phyloP scores from a whole-genome alignment of 2,329 filamentous ascomycete genomes.

The Elsinoe arachidis region DNA sequence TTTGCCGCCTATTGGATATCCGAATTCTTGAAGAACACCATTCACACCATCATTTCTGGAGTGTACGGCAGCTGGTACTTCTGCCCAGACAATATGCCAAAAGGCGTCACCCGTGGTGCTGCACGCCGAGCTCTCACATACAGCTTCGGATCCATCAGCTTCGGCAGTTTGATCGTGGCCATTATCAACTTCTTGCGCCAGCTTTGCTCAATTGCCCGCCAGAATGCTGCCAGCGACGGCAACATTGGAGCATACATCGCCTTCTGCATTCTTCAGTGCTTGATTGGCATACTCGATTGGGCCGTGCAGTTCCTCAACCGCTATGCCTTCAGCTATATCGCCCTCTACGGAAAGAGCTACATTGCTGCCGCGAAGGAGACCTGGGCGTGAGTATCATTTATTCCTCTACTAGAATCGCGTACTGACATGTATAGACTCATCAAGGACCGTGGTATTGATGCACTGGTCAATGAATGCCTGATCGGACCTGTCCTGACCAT shows the following conservation, averaged over 20 bases:
- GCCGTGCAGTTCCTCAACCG: constrained; percentile 74
- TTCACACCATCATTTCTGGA: constrained; percentile 78
- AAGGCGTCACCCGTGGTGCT: constrained; percentile 72
- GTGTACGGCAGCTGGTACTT: constrained; percentile 96
- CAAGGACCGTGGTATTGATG: constrained; percentile 83
- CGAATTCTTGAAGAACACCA: constrained; percentile 88
- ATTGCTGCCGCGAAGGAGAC: constrained; percentile 80
- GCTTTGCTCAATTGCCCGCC: constrained; percentile 67
- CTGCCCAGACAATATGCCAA: constrained; percentile 59
- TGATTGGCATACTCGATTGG: constrained; percentile 76
- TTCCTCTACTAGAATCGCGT: constrained; percentile 9
- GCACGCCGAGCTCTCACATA: constrained; percentile 75
- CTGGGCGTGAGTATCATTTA: constrained; percentile 50
- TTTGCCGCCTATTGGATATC: constrained; percentile 93
- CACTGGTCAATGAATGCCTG: constrained; percentile 80
- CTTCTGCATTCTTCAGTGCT: constrained; percentile 67
- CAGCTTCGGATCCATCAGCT: constrained; percentile 82
- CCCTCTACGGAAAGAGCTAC: constrained; percentile 84
- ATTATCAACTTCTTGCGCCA: constrained; percentile 81
- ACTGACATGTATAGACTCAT: constrained; percentile 52
- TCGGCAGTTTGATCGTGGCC: constrained; percentile 78
- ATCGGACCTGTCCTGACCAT: constrained; percentile 44
- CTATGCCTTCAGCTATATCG: constrained; percentile 88
- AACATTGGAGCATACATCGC: constrained; percentile 59
- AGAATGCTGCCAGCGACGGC: constrained; percentile 54